These are phyloP conservation scores for Collariella sp. DNA, from an alignment of 495 filamentous ascomycete genomes.

Conservation along the genomic window DNA sequence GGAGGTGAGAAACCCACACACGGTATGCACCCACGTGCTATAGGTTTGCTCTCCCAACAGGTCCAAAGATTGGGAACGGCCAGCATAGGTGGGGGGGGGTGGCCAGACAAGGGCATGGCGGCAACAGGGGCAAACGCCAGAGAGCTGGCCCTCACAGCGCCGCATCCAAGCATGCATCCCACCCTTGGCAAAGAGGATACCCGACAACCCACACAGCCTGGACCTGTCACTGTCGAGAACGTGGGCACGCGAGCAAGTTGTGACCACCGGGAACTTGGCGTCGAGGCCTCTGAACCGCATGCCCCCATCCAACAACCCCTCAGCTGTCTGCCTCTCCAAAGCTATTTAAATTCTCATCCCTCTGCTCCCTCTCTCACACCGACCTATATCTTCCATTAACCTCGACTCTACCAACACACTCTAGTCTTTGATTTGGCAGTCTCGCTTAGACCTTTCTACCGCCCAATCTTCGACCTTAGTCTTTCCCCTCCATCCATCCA, in stretches of 20 bases:
- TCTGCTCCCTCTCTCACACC: too few species aligned
- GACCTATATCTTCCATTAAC: too few species aligned
- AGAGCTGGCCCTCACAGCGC: not conserved
- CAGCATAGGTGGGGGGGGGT: not conserved
- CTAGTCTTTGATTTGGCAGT: too few species aligned
- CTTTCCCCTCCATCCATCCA: not conserved
- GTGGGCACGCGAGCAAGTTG: not conserved
- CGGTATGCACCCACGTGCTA: not conserved
- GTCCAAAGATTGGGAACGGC: not conserved
- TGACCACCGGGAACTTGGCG: not conserved
- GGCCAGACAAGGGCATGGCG: not conserved
- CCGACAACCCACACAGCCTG: not conserved
- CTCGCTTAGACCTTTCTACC: too few species aligned
- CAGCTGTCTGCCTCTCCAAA: not conserved
- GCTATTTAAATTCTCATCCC: not conserved
- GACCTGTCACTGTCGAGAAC: not conserved
- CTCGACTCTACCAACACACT: too few species aligned
- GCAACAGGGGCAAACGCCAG: not conserved
- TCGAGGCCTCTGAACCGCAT: not conserved
- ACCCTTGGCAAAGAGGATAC: not conserved
- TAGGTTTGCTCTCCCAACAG: not conserved
- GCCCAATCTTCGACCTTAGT: not conserved
- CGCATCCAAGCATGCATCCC: not conserved
- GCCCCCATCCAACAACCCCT: not conserved
- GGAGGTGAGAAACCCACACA: not conserved